These are phyloP conservation scores for Solanum infundibuliforme DNA, from an alignment of 257 asterid species.

Conservation along the genomic window DNA sequence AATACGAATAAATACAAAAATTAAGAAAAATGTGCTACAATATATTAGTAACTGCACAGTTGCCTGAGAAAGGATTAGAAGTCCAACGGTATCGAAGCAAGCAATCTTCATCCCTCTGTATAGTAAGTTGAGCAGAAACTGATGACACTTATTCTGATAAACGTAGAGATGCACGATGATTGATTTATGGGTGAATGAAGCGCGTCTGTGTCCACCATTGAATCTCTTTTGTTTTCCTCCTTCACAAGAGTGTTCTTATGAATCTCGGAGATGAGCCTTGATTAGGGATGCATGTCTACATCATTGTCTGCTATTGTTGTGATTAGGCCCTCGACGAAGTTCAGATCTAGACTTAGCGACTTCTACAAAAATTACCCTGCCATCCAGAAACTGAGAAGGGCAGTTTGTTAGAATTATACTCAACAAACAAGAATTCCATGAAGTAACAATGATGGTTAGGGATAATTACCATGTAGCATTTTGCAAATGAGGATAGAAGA, in stretches of 20 bases:
- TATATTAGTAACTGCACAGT: not conserved
- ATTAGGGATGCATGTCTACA: not conserved
- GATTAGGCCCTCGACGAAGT: slow-evolving; percentile 22
- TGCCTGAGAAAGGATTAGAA: not conserved
- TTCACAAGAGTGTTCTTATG: not conserved
- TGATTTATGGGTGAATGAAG: not conserved
- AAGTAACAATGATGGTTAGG: not conserved
- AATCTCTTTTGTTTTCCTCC: not conserved
- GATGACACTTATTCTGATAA: not conserved
- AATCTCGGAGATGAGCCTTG: not conserved
- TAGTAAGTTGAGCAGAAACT: not conserved
- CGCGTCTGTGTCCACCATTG: not conserved
- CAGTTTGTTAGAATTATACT: not conserved
- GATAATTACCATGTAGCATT: not conserved
- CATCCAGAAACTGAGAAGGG: slow-evolving; percentile 61
- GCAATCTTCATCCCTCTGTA: not conserved
- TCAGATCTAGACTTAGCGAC: slow-evolving; percentile 51
- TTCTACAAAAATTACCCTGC: slow-evolving; percentile 79
- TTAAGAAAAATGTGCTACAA: not conserved
- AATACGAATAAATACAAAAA: not conserved
- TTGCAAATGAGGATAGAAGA: not conserved
- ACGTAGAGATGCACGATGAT: not conserved
- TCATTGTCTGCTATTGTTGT: slow-evolving; percentile 16
- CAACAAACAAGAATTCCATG: not conserved
- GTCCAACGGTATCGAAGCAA: not conserved